Percentiles rank a stretch among this genome's conserved stretches.
phyloP scores from a whole-genome alignment of 2,329 filamentous ascomycete species.

The Trichoderma semiorbis region DNA sequence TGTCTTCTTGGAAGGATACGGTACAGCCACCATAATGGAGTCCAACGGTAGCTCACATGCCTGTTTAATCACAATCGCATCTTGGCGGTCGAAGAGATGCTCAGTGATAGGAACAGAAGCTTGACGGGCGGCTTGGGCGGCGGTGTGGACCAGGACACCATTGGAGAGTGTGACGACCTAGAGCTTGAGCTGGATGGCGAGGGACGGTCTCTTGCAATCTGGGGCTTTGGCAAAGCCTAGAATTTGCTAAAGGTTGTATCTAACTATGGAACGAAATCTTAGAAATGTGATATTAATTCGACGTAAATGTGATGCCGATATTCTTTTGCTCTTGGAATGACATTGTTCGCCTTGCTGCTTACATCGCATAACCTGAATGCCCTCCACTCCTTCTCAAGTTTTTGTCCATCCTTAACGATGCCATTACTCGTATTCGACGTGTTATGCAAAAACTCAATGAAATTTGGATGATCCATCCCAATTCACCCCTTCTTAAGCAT shows the following conservation, averaged over 20 bases:
- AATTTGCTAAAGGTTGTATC: conserved; percentile 55
- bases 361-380: not conserved
- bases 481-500: not conserved
- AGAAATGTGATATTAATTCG: not conserved
- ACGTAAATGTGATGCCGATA: not conserved
- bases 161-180: conserved; percentile 65
- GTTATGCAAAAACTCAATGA: not conserved
- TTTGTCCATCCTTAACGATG: not conserved
- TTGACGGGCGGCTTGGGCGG: conserved; percentile 49
- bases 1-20: conserved; percentile 67
- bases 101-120: conserved; percentile 57
- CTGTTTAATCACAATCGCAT: conserved; percentile 52
- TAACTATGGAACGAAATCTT: not conserved
- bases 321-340: not conserved
- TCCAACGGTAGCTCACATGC: conserved; percentile 61
- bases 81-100: conserved; percentile 65
- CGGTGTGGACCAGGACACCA: conserved; percentile 51
- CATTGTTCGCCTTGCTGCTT: not conserved
- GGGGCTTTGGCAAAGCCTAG: conserved; percentile 65
- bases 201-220: conserved; percentile 60
- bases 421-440: not conserved
- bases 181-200: conserved; percentile 68
- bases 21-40: conserved; percentile 62
- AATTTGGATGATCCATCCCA: not conserved
- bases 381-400: not conserved